Base-by-base conservation (phyloP, 352 stramenopile species). In the Globisporangium cylindrosporum region DNA sequence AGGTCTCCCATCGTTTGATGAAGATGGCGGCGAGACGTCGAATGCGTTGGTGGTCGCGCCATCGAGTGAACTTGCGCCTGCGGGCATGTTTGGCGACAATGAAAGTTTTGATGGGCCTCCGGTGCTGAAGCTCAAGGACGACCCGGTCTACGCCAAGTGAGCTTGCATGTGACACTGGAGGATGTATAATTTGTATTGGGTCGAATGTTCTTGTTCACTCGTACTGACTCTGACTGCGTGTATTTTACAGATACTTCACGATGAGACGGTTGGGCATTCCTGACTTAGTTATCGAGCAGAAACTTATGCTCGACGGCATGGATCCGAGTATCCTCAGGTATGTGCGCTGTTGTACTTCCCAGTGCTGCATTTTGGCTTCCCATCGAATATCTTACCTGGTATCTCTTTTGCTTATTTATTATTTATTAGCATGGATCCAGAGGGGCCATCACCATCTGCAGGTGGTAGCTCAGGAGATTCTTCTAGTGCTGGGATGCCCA, bases 91-190 rank as follows among this genome's bases (percentile, higher is more conserved):
- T 57, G 71, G 76, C 27, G 65, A 74, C 7, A 73, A 62, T 12
- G 72, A 78, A 0, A 61, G 66, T 9, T 68, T 66, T 59, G 64
- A 73, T 41, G 71, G 64, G 36, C 69, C 77, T 49, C 34, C 75
- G 9, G 65, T 93, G 51, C 75, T 95, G 56, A 95, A 95, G 68
- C 75, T 95, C 60, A 95, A 95, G 68, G 84, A 95, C 61, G 88
- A 95, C 53, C 85, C 85, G 10, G 49, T 84, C 10, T 95, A 91
- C 58, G 86, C 84, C 64, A 93, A 90, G 80, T 89, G 74, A 62
- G 73, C 65, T 0, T 48, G 36, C 36, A 43, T 43, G 36, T 43
- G 36, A 43, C 5, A 15, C 15, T 43, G 36, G 36, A 43, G 36
- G 10, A 6, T 14, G 36, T 43, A 15, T 43, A 18, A 18, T 15